These are phyloP conservation scores for Ganoderma leucocontextum DNA, from an alignment of 1,284 basidiomycete species.

Conservation along the genomic window DNA sequence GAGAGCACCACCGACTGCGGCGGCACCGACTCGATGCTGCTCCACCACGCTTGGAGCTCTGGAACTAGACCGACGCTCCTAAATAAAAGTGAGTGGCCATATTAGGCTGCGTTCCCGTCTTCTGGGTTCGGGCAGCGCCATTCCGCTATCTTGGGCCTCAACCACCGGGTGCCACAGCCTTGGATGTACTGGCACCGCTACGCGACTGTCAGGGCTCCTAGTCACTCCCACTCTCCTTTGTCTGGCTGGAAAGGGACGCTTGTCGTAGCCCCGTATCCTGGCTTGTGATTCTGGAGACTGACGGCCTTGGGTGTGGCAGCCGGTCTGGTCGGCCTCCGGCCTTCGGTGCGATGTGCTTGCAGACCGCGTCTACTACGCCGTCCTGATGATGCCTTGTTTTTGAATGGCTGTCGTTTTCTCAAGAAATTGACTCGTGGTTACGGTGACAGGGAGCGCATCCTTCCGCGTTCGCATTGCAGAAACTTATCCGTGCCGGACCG, in stretches of 20 bases:
- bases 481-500: too few relatives aligned
- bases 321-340: neutral
- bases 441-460: neutral
- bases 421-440: neutral
- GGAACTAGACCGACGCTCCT: neutral
- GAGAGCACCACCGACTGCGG: neutral
- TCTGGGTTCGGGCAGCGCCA: neutral
- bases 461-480: too few relatives aligned
- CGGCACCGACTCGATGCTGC: neutral
- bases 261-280: neutral
- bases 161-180: neutral
- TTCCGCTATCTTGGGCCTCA: neutral
- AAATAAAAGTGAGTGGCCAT: neutral
- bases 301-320: too few relatives aligned
- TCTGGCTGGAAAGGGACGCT: neutral
- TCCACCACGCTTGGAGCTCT: neutral
- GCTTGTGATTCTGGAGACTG: neutral
- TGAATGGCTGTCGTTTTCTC: too few relatives aligned
- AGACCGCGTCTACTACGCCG: neutral
- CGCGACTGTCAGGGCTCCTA: neutral
- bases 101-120: neutral
- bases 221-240: neutral
- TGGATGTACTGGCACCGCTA: neutral
- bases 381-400: too few relatives aligned
- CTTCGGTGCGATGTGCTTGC: neutral